Conservation (phyloP, 1,139 yeast genomes). For the Protomyces gravidus region DNA sequence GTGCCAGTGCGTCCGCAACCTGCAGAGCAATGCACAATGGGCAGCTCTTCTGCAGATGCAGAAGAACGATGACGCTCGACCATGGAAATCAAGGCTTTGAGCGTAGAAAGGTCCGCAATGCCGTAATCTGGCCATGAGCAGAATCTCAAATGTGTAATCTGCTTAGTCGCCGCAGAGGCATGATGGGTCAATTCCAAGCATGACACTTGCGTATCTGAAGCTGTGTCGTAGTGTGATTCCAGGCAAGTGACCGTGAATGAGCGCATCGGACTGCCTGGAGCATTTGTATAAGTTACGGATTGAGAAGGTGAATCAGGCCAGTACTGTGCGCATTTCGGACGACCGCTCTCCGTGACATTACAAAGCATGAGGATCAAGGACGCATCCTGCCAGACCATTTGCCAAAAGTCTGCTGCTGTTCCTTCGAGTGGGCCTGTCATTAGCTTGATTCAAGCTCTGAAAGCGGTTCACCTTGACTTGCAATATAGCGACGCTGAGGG, state of each 20-base stretch:
- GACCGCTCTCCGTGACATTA: conserved; percentile 58
- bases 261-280: neutral
- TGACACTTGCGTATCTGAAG: neutral
- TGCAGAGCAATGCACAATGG: conserved; percentile 71
- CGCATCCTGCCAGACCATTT: conserved; percentile 60
- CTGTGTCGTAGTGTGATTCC: neutral
- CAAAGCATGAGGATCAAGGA: conserved; percentile 82
- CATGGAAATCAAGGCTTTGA: conserved; percentile 44
- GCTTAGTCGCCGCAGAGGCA: conserved; percentile 27
- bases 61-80: conserved; percentile 37
- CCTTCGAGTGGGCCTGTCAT: conserved; percentile 56
- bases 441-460: neutral
- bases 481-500: conserved; percentile 36
- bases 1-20: conserved; percentile 86
- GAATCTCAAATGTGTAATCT: conserved; percentile 37
- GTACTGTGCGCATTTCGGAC: conserved; percentile 66
- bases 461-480: conserved; percentile 38
- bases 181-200: neutral
- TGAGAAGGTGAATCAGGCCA: conserved; percentile 52
- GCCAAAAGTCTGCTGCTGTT: conserved; percentile 77
- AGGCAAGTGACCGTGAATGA: neutral
- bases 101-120: conserved; percentile 39
- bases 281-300: neutral
- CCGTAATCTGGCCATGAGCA: conserved; percentile 41
- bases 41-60: conserved; percentile 37